Evolutionary conservation across 169 alveolate species (phyloP).

Genomic region (Plasmodium vinckei): DNA sequence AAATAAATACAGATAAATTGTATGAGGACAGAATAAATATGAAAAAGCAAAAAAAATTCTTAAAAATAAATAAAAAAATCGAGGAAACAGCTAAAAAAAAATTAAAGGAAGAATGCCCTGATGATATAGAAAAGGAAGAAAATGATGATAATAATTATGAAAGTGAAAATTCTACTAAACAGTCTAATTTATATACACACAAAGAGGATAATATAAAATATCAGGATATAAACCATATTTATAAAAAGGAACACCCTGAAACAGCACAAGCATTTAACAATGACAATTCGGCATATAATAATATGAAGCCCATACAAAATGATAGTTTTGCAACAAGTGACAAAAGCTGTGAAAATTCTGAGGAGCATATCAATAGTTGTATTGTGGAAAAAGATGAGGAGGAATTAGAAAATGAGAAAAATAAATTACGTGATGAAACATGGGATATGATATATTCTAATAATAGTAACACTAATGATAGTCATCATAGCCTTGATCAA

Average conservation of each 20-base stretch:
- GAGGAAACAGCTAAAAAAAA: not conserved
- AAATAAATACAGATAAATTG: slow-evolving; percentile 16
- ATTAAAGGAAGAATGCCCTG: no score
- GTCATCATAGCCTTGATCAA: slow-evolving; percentile 49
- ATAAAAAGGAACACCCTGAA: not conserved
- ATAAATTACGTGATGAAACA: not conserved
- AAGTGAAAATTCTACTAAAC: not conserved
- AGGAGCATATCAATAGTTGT: not conserved
- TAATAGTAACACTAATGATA: not conserved
- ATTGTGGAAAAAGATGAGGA: slow-evolving; percentile 34
- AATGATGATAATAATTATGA: no score
- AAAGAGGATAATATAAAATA: not conserved
- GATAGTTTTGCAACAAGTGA: not conserved
- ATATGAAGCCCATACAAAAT: slow-evolving; percentile 35
- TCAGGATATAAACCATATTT: not conserved
- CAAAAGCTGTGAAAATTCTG: not conserved
- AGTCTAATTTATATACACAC: not conserved
- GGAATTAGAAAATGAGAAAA: slow-evolving; percentile 10
- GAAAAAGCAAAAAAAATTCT: not conserved
- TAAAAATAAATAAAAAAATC: not conserved
- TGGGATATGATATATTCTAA: not conserved
- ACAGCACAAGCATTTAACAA: not conserved
- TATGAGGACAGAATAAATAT: slow-evolving; percentile 19
- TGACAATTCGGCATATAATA: slow-evolving; percentile 16
- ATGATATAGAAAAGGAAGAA: no score